A percentile compares a stretch with the other conserved stretches of the same genome.
Evolutionary conservation across 2,329 filamentous ascomycete species (phyloP).

Genomic region (Colletotrichum phormii): DNA sequence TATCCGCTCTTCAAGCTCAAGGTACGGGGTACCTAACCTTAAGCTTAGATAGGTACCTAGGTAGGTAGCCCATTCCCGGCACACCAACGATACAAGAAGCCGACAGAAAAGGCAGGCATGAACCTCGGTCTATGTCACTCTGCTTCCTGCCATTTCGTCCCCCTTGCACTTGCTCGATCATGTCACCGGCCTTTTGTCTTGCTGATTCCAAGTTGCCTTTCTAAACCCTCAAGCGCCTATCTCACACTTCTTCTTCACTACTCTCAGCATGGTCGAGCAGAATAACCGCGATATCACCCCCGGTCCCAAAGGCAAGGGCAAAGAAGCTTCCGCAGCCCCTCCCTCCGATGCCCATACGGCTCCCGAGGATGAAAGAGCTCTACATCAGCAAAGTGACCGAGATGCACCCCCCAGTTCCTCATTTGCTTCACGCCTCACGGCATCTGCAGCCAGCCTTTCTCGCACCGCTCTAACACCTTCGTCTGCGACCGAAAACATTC

Average conservation of each 20-base stretch:
- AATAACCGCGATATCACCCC: background rate
- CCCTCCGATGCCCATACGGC: background rate
- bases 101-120: background rate
- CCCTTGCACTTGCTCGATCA: background rate
- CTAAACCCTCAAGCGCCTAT: background rate
- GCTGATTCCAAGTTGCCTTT: background rate
- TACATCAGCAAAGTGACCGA: background rate
- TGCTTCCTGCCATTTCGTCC: background rate
- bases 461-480: background rate
- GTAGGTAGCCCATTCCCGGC: too few relatives aligned
- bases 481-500: background rate
- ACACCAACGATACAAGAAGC: background rate
- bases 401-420: background rate
- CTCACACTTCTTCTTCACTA: background rate
- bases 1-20: too few relatives aligned
- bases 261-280: background rate
- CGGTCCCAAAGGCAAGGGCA: constrained; percentile 13
- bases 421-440: constrained; percentile 9
- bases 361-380: background rate
- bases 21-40: background rate
- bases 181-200: background rate
- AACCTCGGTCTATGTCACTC: background rate
- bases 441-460: constrained; percentile 24
- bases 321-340: background rate
- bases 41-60: background rate